Conservation (phyloP, 73 alveolate species). For the Paramecium biaurelia region DNA sequence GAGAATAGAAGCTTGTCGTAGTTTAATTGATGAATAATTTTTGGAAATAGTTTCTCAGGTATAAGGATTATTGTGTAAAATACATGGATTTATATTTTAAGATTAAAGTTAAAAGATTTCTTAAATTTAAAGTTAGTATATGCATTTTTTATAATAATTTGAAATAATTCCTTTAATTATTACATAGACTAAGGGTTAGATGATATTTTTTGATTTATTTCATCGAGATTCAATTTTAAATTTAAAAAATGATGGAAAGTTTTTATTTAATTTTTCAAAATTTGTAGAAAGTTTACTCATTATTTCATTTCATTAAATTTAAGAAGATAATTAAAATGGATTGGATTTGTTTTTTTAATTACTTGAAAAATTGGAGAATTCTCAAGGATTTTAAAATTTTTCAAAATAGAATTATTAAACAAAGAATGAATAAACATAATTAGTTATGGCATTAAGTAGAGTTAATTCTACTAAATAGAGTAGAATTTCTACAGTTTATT, state of each 20-base stretch:
- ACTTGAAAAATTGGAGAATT: neutral
- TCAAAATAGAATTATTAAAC: neutral
- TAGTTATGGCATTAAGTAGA: conserved; percentile 13
- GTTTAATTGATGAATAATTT: neutral
- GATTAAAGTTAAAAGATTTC: neutral
- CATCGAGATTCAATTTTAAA: neutral
- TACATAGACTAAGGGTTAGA: neutral
- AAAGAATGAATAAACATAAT: neutral
- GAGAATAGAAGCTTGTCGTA: neutral
- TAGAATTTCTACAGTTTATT: neutral
- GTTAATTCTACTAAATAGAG: neutral
- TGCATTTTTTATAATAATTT: neutral
- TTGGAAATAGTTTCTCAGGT: neutral
- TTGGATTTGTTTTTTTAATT: neutral
- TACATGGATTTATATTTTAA: neutral
- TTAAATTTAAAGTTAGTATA: neutral
- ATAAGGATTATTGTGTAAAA: neutral
- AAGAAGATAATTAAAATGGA: neutral
- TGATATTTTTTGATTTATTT: conserved; percentile 28
- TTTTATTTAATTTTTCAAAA: neutral
- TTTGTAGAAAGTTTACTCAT: conserved; percentile 2
- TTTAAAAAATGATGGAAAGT: neutral
- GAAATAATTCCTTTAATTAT: conserved; percentile 6
- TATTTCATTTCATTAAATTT: neutral
- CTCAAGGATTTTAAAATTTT: neutral